These are phyloP conservation scores for Xylaria venustula DNA, from an alignment of 495 filamentous ascomycete species.

Conservation along the genomic window DNA sequence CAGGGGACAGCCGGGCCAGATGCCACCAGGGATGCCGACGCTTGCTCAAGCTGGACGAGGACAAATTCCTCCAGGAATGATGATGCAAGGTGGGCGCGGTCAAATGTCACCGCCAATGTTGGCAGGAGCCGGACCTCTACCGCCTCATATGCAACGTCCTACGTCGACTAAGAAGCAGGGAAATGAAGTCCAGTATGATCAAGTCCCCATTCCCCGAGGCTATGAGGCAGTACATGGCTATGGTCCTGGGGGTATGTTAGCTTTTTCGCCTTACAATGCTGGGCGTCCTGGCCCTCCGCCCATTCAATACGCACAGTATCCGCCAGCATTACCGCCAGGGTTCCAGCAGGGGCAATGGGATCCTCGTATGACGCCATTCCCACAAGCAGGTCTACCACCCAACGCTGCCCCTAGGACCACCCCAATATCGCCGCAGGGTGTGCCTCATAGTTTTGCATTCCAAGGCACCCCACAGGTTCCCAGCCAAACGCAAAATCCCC, in stretches of 20 bases:
- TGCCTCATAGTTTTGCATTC: slow-evolving; percentile 7
- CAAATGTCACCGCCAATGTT: slow-evolving; percentile 1
- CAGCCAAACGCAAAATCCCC: not conserved
- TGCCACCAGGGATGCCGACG: slow-evolving; percentile 3
- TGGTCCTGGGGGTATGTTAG: slow-evolving; percentile 31
- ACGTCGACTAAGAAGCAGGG: not conserved
- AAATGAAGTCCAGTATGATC: slow-evolving; percentile 41
- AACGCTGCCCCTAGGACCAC: slow-evolving; percentile 3
- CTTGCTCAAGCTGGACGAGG: slow-evolving; percentile 7
- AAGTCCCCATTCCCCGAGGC: slow-evolving; percentile 46
- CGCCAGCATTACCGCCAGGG: slow-evolving; percentile 1
- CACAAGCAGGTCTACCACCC: slow-evolving; percentile 6
- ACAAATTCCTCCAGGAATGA: slow-evolving; percentile 13
- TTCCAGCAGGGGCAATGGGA: slow-evolving; percentile 19
- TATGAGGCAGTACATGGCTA: slow-evolving; percentile 48
- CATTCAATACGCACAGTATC: slow-evolving; percentile 17
- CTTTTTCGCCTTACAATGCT: slow-evolving; percentile 34
- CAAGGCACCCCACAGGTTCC: not conserved
- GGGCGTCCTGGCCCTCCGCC: slow-evolving; percentile 23
- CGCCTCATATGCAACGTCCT: not conserved
- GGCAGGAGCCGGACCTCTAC: not conserved
- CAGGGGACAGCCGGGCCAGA: slow-evolving; percentile 6
- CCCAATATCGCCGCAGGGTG: slow-evolving; percentile 7
- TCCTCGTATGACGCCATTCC: slow-evolving; percentile 12
- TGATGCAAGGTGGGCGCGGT: slow-evolving; percentile 19